These are phyloP conservation scores for Lipomyces yamanashiensis DNA, from an alignment of 805 yeast species.

Conservation along the genomic window DNA sequence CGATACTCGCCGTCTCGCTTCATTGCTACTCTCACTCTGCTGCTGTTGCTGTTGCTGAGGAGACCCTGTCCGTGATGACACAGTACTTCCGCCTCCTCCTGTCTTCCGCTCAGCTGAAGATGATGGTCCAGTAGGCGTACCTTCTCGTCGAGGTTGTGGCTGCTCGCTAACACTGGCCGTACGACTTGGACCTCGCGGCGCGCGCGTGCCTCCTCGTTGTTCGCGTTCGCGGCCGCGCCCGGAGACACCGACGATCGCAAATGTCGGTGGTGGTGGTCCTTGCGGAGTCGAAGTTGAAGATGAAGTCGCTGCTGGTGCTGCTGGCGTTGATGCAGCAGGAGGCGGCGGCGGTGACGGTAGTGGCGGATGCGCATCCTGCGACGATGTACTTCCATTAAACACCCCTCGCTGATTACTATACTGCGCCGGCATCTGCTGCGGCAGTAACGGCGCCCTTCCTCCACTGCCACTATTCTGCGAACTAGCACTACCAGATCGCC, in stretches of 20 bases:
- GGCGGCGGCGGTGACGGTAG: background rate
- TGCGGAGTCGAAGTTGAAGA: background rate
- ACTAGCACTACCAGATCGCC: slow-evolving; percentile 1
- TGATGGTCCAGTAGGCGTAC: no score
- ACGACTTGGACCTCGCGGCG: background rate
- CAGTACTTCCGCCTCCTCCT: no score
- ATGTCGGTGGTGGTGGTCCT: background rate
- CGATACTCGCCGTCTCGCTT: background rate
- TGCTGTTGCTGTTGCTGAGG: no score
- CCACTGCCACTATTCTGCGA: background rate
- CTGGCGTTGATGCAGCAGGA: no score
- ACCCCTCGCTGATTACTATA: background rate
- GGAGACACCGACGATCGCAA: background rate
- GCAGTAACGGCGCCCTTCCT: background rate
- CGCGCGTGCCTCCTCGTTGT: background rate
- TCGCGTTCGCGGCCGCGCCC: background rate
- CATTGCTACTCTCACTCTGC: background rate
- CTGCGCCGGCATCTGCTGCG: slow-evolving; percentile 8
- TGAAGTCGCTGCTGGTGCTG: no score
- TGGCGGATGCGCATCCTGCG: background rate
- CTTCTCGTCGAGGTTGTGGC: background rate
- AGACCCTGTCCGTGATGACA: no score
- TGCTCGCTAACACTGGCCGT: background rate
- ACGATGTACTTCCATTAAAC: background rate
- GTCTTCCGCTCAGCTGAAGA: no score